These are phyloP conservation scores for Metschnikowia lachancei DNA, from an alignment of 805 yeast genomes.

Conservation along the genomic window DNA sequence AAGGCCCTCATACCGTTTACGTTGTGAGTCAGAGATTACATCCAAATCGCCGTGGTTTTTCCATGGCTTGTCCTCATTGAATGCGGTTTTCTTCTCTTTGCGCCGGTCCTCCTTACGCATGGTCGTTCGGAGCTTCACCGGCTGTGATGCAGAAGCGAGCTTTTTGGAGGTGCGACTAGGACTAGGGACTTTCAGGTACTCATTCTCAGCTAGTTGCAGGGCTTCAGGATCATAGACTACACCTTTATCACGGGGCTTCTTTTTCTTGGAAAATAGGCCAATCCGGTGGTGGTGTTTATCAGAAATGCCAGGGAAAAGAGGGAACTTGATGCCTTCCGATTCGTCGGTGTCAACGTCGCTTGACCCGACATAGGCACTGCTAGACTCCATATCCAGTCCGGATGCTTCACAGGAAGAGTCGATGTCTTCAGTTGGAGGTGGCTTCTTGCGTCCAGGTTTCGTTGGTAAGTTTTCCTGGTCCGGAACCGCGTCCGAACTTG, in stretches of 20 bases:
- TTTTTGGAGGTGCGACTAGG: constrained; percentile 2
- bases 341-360: constrained; percentile 12
- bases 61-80: constrained; percentile 93
- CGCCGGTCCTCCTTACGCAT: constrained; percentile 44
- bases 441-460: constrained; percentile 17
- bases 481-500: constrained; percentile 16
- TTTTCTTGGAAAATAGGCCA: constrained; percentile 13
- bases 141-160: constrained; percentile 4
- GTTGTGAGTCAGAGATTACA: constrained; percentile 58
- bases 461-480: not conserved
- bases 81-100: constrained; percentile 43
- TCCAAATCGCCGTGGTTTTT: constrained; percentile 68
- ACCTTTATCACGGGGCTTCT: constrained; percentile 7
- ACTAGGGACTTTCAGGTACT: constrained; percentile 1
- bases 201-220: constrained; percentile 9
- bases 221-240: constrained; percentile 13
- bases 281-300: constrained; percentile 14
- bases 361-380: not conserved
- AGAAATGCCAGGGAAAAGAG: constrained; percentile 34
- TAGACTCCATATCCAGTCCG: constrained; percentile 11
- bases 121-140: constrained; percentile 49
- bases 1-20: constrained; percentile 87
- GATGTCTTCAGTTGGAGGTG: constrained; percentile 11
- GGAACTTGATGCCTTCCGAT: constrained; percentile 22
- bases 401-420: constrained; percentile 4